These are phyloP conservation scores for Hypoxylon lienhwacheense DNA, from an alignment of 495 filamentous ascomycete genomes.

Conservation along the genomic window DNA sequence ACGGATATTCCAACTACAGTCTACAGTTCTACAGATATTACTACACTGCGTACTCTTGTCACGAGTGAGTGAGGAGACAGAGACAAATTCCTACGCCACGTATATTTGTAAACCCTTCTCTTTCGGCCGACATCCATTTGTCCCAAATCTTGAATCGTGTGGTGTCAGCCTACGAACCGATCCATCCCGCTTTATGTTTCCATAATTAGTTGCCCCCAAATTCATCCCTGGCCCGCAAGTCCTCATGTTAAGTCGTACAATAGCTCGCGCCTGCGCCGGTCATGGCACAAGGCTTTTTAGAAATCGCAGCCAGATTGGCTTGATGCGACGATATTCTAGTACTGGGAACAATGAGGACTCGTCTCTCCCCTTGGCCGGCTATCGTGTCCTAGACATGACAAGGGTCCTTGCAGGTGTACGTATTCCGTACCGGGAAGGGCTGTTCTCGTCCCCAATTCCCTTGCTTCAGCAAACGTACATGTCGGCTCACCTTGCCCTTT, in stretches of 20 bases:
- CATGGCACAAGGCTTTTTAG: slow-evolving; percentile 14
- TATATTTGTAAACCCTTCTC: background rate
- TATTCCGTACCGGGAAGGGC: slow-evolving; percentile 31
- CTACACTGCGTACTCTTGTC: too few species aligned
- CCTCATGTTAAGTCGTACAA: slow-evolving; percentile 24
- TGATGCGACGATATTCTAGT: slow-evolving; percentile 32
- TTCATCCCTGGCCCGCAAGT: too few species aligned
- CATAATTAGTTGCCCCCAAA: background rate
- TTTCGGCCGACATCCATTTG: too few species aligned
- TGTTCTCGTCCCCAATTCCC: background rate
- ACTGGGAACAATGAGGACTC: slow-evolving; percentile 24
- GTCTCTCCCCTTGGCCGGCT: slow-evolving; percentile 71
- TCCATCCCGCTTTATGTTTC: background rate
- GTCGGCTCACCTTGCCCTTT: slow-evolving; percentile 4
- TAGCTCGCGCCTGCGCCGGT: slow-evolving; percentile 8
- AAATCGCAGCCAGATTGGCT: slow-evolving; percentile 1
- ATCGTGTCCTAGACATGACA: slow-evolving; percentile 93
- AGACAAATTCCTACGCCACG: background rate
- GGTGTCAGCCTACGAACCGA: slow-evolving; percentile 4
- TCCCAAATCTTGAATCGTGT: too few species aligned
- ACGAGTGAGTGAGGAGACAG: too few species aligned
- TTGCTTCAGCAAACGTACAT: slow-evolving; percentile 11
- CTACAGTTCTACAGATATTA: too few species aligned
- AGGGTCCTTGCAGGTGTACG: slow-evolving; percentile 91
- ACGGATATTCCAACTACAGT: too few species aligned